Conservation (phyloP, 1,284 basidiomycete species). For the Bothia castanella region DNA sequence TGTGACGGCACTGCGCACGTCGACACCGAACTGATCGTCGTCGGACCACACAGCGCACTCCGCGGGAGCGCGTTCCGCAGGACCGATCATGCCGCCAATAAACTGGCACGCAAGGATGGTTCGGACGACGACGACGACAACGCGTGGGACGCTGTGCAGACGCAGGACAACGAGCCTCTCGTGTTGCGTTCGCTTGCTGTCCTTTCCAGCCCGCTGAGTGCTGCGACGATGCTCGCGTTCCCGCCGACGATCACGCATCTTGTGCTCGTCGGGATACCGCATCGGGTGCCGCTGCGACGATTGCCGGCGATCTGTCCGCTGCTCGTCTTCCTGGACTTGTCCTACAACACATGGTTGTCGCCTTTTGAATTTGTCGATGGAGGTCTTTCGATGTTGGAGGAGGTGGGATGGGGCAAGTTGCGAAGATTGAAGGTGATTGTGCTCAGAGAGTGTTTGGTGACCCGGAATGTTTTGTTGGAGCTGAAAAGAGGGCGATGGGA, state of each 20-base stretch:
- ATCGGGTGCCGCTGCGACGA: constrained; percentile 47
- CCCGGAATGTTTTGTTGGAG: constrained; percentile 37
- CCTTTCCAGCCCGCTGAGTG: constrained; percentile 34
- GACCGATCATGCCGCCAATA: background rate
- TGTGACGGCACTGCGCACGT: constrained; percentile 48
- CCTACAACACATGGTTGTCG: constrained; percentile 61
- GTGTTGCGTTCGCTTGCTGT: constrained; percentile 42
- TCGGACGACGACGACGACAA: no score
- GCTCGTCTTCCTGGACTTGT: constrained; percentile 60
- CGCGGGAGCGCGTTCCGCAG: constrained; percentile 41
- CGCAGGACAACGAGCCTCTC: constrained; percentile 22
- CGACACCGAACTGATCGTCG: constrained; percentile 58
- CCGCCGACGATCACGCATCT: constrained; percentile 58
- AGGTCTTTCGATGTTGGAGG: constrained; percentile 44
- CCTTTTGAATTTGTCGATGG: no score
- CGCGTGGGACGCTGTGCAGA: constrained; percentile 24
- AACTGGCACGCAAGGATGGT: no score
- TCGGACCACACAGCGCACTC: constrained; percentile 49
- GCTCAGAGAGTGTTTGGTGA: constrained; percentile 47
- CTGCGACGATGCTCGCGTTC: constrained; percentile 42
- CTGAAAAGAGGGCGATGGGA: constrained; percentile 62
- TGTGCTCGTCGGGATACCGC: constrained; percentile 47
- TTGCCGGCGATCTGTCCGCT: constrained; percentile 59
- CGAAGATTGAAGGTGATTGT: constrained; percentile 49
- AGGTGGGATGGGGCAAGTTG: constrained; percentile 55